Percentiles rank a stretch among this genome's conserved stretches.
These are phyloP conservation scores for Monosporascus sp. DNA, from an alignment of 2,329 filamentous ascomycete genomes.

Conservation along the genomic window DNA sequence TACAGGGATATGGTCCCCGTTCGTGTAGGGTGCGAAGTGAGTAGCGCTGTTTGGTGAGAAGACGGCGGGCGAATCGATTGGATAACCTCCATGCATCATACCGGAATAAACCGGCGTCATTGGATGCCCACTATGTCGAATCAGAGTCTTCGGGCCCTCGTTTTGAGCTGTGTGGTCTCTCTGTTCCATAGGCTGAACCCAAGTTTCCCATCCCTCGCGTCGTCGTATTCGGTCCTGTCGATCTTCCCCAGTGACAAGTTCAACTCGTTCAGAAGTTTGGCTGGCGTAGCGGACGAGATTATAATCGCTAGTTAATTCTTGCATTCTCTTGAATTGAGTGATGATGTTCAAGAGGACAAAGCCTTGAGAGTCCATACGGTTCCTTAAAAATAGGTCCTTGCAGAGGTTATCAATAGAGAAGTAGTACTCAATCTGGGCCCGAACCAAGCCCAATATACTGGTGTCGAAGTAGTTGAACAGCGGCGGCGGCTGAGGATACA, in stretches of 20 bases:
- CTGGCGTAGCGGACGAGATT: conserved; percentile 72
- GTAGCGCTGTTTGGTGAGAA: conserved; percentile 25
- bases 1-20: conserved; percentile 22
- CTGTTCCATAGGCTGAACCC: conserved; percentile 66
- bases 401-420: conserved; percentile 94
- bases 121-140: conserved; percentile 21
- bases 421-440: conserved; percentile 75
- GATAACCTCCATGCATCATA: conserved; percentile 21
- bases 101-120: conserved; percentile 16
- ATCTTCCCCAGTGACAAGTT: conserved; percentile 71
- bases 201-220: conserved; percentile 72
- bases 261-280: conserved; percentile 65
- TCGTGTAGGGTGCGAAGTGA: conserved; percentile 27
- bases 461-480: conserved; percentile 53
- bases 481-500: conserved; percentile 53
- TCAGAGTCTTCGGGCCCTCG: conserved; percentile 52
- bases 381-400: conserved; percentile 85
- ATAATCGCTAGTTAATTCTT: conserved; percentile 64
- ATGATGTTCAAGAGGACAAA: conserved; percentile 80
- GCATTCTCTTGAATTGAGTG: conserved; percentile 80
- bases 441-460: conserved; percentile 29
- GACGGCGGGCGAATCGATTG: conserved; percentile 17
- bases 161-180: conserved; percentile 71
- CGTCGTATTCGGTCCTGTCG: conserved; percentile 73
- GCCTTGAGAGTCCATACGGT: conserved; percentile 91